Evolutionary conservation across 805 yeast genomes (phyloP), one percentile per base, ranked within the genome.

Genomic region (Ogataea salicorniae): DNA sequence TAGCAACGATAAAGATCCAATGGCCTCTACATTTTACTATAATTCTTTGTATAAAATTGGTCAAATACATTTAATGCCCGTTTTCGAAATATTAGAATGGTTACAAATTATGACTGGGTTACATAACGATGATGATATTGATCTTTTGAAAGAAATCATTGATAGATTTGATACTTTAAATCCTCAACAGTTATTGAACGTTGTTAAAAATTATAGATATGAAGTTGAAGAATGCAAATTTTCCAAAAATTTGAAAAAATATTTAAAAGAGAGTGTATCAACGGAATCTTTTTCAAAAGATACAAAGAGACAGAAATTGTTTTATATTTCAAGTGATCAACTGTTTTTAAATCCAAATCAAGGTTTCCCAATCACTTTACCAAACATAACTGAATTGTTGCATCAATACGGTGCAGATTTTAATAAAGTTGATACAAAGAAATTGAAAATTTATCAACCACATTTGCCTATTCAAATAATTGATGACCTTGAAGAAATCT

Each of bases 71-170:
- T 70, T 91, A 44, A 78, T 77, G 49, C 90, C 96, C 0, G 72
- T 86, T 0, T 77, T 84, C 45, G 91, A 92, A 63, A 66, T 92
- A 29, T 69, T 92, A 46, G 97, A 92, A 64, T 92, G 96, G 92
- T 68, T 91, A 43, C 98, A 91, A 64, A 85, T 92, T 39, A 79
- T 89, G 64, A 79, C 95, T 0, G 79, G 85, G 14, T 68, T 91
- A 40, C 42, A 47, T 1, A 45, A 44, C 8, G 63, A 61, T 23
- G 75, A 75, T 16, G 81, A 80, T 49, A 85, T 81, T 47, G 90
- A 83, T 46, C 70, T 81, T 36, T 72, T 87, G 44, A 73, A 76
- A 7, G 71, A 74, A 13, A 77, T 87, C 7, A 61, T 80, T 33
- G 67, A 68, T 16, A 74, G 79, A 47, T 74, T 84, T 53, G 79